Evolutionary conservation across 345 rosid species (phyloP), one percentile per base, ranked within the genome.

Genomic region (Hibiscus mutabilis): DNA sequence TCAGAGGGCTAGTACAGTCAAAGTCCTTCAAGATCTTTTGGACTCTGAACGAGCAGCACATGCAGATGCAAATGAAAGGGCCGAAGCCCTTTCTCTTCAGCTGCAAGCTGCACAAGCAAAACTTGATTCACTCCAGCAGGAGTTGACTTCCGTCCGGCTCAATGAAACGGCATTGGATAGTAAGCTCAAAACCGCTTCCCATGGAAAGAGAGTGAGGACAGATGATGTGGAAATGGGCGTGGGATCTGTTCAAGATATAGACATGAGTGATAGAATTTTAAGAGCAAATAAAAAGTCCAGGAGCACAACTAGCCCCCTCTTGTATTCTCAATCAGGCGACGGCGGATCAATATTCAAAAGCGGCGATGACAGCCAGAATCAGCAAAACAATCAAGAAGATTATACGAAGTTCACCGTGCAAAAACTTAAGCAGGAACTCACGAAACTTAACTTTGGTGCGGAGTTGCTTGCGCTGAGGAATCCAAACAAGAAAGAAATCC

Each of bases 341-440:
- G 93, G 90, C 2, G 90, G 88, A 55, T 85, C 91, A 0, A 75
- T 87, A 18, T 90, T 80, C 78, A 80, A 66, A 78, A 88, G 83
- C 0, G 88, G 11, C 0, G 58, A 88, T 24, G 89, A 87, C 51
- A 80, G 79, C 71, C 81, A 76, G 52, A 87, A 87, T 77, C 85
- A 84, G 69, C 94, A 82, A 58, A 75, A 74, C 14, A 82, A 79
- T 29, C 85, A 79, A 71, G 92, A 82, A 59, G 98, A 96, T 73
- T 89, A 91, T 79, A 86, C 82, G 3, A 91, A 91, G 82, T 87
- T 89, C 63, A 91, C 95, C 0, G 75, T 91, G 53, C 93, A 81
- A 80, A 88, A 79, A 75, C 94, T 96, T 1, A 96, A 81, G 88
- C 94, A 89, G 77, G 99, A 96, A 53, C 89, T 96, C 55, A 92